Base-by-base conservation (phyloP, 345 rosid genomes). In the Clarkia xantiana region DNA sequence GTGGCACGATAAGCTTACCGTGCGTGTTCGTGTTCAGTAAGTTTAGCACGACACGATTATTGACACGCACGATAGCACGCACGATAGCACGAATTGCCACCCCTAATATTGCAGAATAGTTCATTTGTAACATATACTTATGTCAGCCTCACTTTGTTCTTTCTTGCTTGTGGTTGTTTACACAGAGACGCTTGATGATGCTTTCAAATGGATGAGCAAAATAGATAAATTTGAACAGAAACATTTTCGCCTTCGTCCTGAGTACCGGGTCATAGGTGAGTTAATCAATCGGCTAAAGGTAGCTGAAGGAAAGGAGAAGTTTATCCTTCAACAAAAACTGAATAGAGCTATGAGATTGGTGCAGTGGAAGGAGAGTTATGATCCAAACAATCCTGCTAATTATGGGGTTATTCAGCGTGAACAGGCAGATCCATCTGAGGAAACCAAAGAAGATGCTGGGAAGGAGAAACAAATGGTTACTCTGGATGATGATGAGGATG, bases 251-350 rank as follows among this genome's bases (percentile, higher is more conserved):
- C 81, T 81, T 52, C 62, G 76, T 47, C 93, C 73, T 18, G 94
- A 90, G 38, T 83, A 90, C 47, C 75, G 83, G 56, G 96, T 90
- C 45, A 86, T 90, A 57, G 98, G 96, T 45, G 96, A 90, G 59
- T 54, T 90, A 71, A 77, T 86, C 75, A 81, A 83, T 62, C 76
- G 76, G 6, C 63, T 90, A 61, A 86, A 86, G 58, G 74, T 74
- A 18, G 82, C 93, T 6, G 80, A 90, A 70, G 98, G 96, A 2
- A 90, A 86, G 67, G 94, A 90, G 1, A 86, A 74, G 64, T 86
- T 90, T 53, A 47, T 86, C 53, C 93, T 90, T 38, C 96, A 86
- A 52, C 96, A 83, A 7, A 90, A 86, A 45, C 58, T 90, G 3
- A 86, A 86, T 57, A 74, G 94, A 58, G 98, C 96, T 10, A 71